Percentiles rank a stretch among this genome's conserved stretches.
phyloP scores from a whole-genome alignment of 2,329 filamentous ascomycete genomes.

The Fusarium buharicum region DNA sequence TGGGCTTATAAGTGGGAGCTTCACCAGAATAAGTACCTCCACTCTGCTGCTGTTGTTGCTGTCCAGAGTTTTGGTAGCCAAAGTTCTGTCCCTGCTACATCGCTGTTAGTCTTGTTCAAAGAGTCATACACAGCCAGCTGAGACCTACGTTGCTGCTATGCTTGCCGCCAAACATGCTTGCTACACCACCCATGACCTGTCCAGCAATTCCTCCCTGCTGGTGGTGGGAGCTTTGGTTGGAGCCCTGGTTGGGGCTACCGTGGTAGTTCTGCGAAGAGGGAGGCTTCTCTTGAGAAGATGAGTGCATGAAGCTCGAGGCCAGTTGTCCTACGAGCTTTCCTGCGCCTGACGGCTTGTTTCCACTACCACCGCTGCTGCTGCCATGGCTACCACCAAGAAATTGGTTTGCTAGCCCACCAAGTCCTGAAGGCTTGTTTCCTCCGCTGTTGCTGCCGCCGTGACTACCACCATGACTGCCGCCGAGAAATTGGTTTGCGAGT shows the following conservation, averaged over 20 bases:
- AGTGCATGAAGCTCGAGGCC: conserved; percentile 65
- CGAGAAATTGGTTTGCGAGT: conserved; percentile 59
- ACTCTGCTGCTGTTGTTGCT: conserved; percentile 50
- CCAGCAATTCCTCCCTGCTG: conserved; percentile 63
- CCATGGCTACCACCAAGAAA: conserved; percentile 53
- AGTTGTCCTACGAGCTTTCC: conserved; percentile 68
- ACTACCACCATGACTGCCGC: conserved; percentile 46
- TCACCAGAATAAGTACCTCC: conserved; percentile 64
- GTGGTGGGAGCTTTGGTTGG: conserved; percentile 52
- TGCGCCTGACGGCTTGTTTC: conserved; percentile 54
- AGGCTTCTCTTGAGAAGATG: conserved; percentile 58
- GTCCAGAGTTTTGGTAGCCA: conserved; percentile 69
- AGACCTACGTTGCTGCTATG: conserved; percentile 51
- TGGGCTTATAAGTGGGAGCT: conserved; percentile 62
- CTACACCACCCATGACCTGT: conserved; percentile 64
- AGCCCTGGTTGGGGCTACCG: conserved; percentile 56
- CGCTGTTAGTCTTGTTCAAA: conserved; percentile 21
- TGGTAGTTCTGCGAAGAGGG: conserved; percentile 60
- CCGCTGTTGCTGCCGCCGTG: conserved; percentile 47
- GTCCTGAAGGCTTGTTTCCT: conserved; percentile 50
- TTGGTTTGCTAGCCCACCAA: conserved; percentile 55
- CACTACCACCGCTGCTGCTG: conserved; percentile 46
- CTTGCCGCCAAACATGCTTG: conserved; percentile 64
- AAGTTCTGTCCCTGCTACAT: conserved; percentile 63
- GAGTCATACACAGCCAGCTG: neutral